These are phyloP conservation scores for Hemisphaericaspora xylanilytica DNA, from an alignment of 1,139 yeast genomes.

Conservation along the genomic window DNA sequence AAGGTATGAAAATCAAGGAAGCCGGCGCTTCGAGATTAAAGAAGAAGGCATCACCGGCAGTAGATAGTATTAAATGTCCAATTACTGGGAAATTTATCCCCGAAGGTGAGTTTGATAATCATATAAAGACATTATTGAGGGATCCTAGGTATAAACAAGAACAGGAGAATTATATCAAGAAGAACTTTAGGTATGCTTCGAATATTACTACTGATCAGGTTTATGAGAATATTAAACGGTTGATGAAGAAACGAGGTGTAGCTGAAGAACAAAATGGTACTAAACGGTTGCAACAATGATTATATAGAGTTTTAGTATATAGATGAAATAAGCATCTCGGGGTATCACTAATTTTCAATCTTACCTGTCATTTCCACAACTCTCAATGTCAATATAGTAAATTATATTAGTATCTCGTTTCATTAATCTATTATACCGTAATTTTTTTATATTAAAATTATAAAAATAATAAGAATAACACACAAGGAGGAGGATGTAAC, in stretches of 20 bases:
- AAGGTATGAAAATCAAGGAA: conserved; percentile 63
- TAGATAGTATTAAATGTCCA: conserved; percentile 61
- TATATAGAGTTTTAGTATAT: neutral
- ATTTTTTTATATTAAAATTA: conserved; percentile 6
- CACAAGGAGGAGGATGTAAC: conserved; percentile 5
- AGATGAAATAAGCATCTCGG: neutral
- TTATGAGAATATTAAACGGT: conserved; percentile 67
- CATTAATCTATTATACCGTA: conserved; percentile 3
- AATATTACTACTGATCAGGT: conserved; percentile 71
- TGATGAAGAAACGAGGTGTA: conserved; percentile 40
- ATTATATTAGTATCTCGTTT: too few species aligned
- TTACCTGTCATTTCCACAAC: too few species aligned
- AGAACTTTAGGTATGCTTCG: conserved; percentile 55
- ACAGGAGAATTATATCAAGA: conserved; percentile 60
- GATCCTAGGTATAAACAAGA: conserved; percentile 81
- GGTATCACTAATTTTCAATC: too few species aligned
- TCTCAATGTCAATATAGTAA: too few species aligned
- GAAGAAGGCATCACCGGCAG: conserved; percentile 21
- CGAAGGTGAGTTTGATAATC: conserved; percentile 70
- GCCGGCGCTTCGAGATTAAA: conserved; percentile 67
- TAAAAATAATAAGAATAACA: conserved; percentile 5
- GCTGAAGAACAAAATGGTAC: conserved; percentile 9
- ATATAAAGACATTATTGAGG: conserved; percentile 65
- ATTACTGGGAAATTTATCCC: conserved; percentile 69
- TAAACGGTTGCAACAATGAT: conserved; percentile 1